phyloP scores from a whole-genome alignment of 2,329 filamentous ascomycete genomes.

The Apiospora hydei region DNA sequence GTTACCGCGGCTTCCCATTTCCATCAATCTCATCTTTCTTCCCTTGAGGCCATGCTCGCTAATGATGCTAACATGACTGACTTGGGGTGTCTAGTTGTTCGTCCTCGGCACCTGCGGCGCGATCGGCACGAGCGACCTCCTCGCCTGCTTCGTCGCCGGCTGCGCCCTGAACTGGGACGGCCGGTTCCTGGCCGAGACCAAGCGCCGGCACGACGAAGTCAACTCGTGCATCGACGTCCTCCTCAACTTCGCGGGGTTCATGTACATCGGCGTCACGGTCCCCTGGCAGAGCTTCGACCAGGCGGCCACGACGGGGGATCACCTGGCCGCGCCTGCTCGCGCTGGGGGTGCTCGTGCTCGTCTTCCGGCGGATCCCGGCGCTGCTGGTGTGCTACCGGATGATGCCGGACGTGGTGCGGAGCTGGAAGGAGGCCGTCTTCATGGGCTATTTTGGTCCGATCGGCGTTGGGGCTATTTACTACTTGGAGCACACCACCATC shows the following conservation, averaged over 20 bases:
- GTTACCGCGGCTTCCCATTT: slow-evolving; percentile 14
- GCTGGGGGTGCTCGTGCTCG: slow-evolving; percentile 32
- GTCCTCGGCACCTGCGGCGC: slow-evolving; percentile 63
- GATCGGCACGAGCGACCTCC: slow-evolving; percentile 65
- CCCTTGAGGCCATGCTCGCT: too few relatives aligned
- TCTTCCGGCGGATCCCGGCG: slow-evolving; percentile 34
- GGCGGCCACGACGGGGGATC: slow-evolving; percentile 22
- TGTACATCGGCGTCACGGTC: slow-evolving; percentile 36
- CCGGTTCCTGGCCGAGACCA: slow-evolving; percentile 61
- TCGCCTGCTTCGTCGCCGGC: slow-evolving; percentile 68
- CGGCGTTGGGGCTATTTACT: slow-evolving; percentile 39
- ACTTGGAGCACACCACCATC: slow-evolving; percentile 20
- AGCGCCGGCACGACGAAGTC: slow-evolving; percentile 65
- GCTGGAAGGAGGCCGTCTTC: slow-evolving; percentile 35
- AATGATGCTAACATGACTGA: too few relatives aligned
- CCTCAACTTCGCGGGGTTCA: slow-evolving; percentile 37
- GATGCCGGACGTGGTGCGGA: slow-evolving; percentile 31
- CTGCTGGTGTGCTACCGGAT: slow-evolving; percentile 31
- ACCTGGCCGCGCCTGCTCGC: slow-evolving; percentile 30
- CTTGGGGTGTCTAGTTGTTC: too few relatives aligned
- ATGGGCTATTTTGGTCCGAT: slow-evolving; percentile 41
- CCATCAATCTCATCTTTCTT: not conserved
- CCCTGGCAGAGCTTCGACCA: slow-evolving; percentile 34
- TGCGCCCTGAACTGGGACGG: slow-evolving; percentile 69
- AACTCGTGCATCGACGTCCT: slow-evolving; percentile 53